Conservation (phyloP, 805 yeast genomes). For the Kuraishia floccosa region DNA sequence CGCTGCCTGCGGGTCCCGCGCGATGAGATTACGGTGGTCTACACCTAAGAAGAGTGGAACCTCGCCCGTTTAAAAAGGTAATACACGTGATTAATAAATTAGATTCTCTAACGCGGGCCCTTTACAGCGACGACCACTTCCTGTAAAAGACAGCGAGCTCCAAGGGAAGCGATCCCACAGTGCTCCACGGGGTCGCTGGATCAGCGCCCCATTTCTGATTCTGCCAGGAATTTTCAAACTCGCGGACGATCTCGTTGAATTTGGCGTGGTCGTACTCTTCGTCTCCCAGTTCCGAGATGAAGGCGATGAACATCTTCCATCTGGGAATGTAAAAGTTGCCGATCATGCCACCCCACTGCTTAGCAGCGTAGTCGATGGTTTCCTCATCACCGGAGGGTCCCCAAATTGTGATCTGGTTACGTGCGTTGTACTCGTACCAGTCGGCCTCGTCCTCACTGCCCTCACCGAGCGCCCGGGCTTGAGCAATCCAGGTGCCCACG, state of each 20-base stretch:
- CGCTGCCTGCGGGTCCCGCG: too few species aligned
- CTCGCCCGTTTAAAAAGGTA: too few species aligned
- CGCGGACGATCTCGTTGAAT: background rate
- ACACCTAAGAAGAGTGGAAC: too few species aligned
- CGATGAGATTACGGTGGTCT: too few species aligned
- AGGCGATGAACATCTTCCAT: slow-evolving; percentile 2
- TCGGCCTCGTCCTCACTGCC: slow-evolving; percentile 3
- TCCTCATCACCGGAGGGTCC: slow-evolving; percentile 4
- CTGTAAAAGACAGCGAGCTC: background rate
- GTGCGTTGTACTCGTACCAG: slow-evolving; percentile 5
- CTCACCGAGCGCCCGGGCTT: slow-evolving; percentile 3
- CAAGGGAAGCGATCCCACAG: background rate
- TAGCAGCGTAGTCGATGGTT: slow-evolving; percentile 4
- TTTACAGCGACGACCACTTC: too few species aligned
- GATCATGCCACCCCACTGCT: slow-evolving; percentile 6
- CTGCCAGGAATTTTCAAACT: background rate
- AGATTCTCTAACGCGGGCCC: too few species aligned
- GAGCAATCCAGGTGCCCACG: slow-evolving; percentile 2
- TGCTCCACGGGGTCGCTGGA: background rate
- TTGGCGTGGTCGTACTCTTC: background rate
- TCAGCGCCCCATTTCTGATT: background rate
- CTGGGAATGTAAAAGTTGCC: slow-evolving; percentile 3
- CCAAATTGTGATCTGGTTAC: slow-evolving; percentile 4
- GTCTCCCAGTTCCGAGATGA: background rate
- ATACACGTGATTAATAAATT: too few species aligned